Base-by-base conservation (phyloP, 83 land plant genomes). In the Isoetes engelmannii region DNA sequence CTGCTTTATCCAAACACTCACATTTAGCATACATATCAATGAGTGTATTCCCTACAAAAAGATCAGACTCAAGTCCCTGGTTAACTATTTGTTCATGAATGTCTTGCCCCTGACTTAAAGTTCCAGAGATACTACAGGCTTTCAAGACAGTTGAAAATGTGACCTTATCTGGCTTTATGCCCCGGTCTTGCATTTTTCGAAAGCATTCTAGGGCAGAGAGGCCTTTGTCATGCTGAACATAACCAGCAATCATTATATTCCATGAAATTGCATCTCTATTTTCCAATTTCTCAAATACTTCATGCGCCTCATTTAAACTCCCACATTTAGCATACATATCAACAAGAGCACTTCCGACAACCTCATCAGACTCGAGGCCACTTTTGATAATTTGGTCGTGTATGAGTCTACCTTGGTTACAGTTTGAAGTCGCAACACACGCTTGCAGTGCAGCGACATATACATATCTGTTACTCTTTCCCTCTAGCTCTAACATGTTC, bases 21-120 rank as follows among this genome's bases (percentile, higher is more conserved):
- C 81, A 80, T 62, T 70, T 82, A 4, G 75, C 66, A 56, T 86
- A 80, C 17, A 85, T 6, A n/a, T 63, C 65, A 42, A 63, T 37
- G 17, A 63, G 7, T 43, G 37, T 21, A 63, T 63, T 69, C 49
- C 17, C 58, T 5, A 67, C 59, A 2, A 56, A 67, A 7, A 7
- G 20, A 42, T 67, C 69, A 12, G 8, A 7, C 69, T 67, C 69
- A 12, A 51, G 8, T 7, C 69, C 69, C 58, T 19, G n/a, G n/a
- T 47, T 67, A 7, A 67, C 19, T 13, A 51, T 18, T 5, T 67
- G 43, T n/a, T 12, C 13, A 58, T 67, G 69, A 7, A 67, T 48
- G 7, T 48, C 55, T 12, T 6, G 7, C 6, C 69, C 69, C 41
- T 67, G 12, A 12, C 15, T 51, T 10, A 51, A 12, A 12, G 54